Percentiles rank a stretch among this genome's conserved stretches.
phyloP scores from a whole-genome alignment of 305 asterid genomes.

The Ilex paraguariensis region DNA sequence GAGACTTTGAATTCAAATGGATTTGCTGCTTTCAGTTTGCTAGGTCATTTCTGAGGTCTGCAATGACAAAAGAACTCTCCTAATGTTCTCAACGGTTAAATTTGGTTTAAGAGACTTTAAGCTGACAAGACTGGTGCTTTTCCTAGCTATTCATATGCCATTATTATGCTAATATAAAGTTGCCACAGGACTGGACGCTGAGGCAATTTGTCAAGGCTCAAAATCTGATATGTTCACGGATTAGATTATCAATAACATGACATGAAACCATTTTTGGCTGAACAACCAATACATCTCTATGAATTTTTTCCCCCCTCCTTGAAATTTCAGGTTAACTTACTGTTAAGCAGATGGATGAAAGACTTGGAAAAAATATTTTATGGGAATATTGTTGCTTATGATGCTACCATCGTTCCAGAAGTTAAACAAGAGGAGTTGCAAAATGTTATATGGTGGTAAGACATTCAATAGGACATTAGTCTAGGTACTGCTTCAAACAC shows the following conservation, averaged over 20 bases:
- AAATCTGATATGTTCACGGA: background rate
- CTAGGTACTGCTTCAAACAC: conserved; percentile 9
- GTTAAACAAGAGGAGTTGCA: conserved; percentile 70
- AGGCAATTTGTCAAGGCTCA: too few species aligned
- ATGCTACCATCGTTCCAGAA: conserved; percentile 52
- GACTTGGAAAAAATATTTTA: conserved; percentile 85
- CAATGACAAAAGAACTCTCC: too few species aligned
- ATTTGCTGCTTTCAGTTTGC: too few species aligned
- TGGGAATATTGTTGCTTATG: conserved; percentile 76
- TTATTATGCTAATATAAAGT: too few species aligned
- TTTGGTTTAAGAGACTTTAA: too few species aligned
- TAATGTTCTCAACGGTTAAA: too few species aligned
- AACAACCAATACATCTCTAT: background rate
- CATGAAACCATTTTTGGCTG: background rate
- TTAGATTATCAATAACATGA: too few species aligned
- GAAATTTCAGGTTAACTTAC: conserved; percentile 61
- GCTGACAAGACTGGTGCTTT: too few species aligned
- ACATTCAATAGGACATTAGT: conserved; percentile 12
- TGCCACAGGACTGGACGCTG: too few species aligned
- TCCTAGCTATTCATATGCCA: too few species aligned
- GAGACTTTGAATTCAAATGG: too few species aligned
- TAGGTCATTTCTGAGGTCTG: too few species aligned
- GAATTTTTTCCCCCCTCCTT: conserved; percentile 2
- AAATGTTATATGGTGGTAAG: conserved; percentile 72
- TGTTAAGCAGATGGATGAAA: conserved; percentile 78